A percentile compares a stretch with the other conserved stretches of the same genome.
phyloP scores from a whole-genome alignment of 768 basidiomycete genomes.

The Collybia mongolica region DNA sequence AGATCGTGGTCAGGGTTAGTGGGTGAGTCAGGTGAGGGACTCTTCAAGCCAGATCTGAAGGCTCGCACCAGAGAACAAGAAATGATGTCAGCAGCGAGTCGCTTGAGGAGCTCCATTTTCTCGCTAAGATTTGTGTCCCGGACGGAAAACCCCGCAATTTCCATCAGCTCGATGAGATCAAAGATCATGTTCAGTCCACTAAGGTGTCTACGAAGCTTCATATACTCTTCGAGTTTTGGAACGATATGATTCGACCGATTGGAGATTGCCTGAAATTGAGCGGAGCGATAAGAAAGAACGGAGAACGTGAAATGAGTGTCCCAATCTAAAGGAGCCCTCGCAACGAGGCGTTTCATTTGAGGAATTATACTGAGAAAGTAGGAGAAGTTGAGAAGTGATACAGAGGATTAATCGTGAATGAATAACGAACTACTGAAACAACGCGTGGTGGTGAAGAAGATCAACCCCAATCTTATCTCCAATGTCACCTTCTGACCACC shows the following conservation, averaged over 20 bases:
- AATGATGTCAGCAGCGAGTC: conserved; percentile 47
- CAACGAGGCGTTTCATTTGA: conserved; percentile 31
- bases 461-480: conserved; percentile 8
- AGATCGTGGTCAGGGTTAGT: conserved; percentile 2
- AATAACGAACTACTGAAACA: conserved; percentile 35
- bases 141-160: conserved; percentile 40
- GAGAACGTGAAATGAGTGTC: conserved; percentile 36
- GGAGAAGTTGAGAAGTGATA: conserved; percentile 5
- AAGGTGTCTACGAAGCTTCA: conserved; percentile 43
- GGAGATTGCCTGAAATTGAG: conserved; percentile 26
- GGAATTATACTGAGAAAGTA: conserved; percentile 33
- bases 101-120: conserved; percentile 30
- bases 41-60: not conserved
- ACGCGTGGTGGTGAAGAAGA: conserved; percentile 19
- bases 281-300: conserved; percentile 31
- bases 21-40: not conserved
- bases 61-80: conserved; percentile 50
- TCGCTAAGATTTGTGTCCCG: conserved; percentile 20
- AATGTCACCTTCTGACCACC: conserved; percentile 16
- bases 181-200: conserved; percentile 50
- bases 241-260: conserved; percentile 22
- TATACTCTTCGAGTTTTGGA: conserved; percentile 46
- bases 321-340: conserved; percentile 35
- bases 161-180: conserved; percentile 51
- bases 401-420: conserved; percentile 6